Conservation (phyloP, 495 filamentous ascomycete genomes). For the Penicillium crystallinum region DNA sequence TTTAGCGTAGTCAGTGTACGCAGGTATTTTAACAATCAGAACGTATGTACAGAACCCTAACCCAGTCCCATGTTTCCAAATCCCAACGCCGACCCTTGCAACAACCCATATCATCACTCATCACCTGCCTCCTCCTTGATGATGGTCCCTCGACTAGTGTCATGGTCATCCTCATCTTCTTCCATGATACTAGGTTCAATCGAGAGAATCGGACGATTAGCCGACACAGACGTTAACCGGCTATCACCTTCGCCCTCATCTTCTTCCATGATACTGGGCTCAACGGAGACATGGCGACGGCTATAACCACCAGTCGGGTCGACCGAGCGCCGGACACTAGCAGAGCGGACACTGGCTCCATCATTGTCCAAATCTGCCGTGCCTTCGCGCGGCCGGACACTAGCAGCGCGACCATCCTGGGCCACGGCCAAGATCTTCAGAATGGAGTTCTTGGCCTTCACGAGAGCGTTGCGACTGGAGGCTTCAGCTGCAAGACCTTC, state of each 20-base stretch:
- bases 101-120: conserved; percentile 19
- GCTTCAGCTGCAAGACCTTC: conserved; percentile 64
- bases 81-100: conserved; percentile 20
- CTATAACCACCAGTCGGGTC: conserved; percentile 24
- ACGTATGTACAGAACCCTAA: conserved; percentile 6
- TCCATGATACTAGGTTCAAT: conserved; percentile 36
- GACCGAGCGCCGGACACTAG: conserved; percentile 37
- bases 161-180: conserved; percentile 49
- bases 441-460: conserved; percentile 66
- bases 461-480: conserved; percentile 66
- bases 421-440: conserved; percentile 43
- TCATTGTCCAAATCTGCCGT: conserved; percentile 37
- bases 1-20: background rate
- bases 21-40: conserved; percentile 1
- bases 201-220: conserved; percentile 14
- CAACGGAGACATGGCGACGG: conserved; percentile 35
- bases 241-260: conserved; percentile 37
- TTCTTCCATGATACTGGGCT: conserved; percentile 47
- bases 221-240: conserved; percentile 14
- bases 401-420: conserved; percentile 31
- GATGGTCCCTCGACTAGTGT: conserved; percentile 45
- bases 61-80: conserved; percentile 5
- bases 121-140: conserved; percentile 47
- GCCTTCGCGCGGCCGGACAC: conserved; percentile 31
- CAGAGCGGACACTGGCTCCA: conserved; percentile 31